Percentiles rank a stretch among this genome's conserved stretches.
Conservation (phyloP, 2,329 filamentous ascomycete species). For the Curvularia spicifera region DNA sequence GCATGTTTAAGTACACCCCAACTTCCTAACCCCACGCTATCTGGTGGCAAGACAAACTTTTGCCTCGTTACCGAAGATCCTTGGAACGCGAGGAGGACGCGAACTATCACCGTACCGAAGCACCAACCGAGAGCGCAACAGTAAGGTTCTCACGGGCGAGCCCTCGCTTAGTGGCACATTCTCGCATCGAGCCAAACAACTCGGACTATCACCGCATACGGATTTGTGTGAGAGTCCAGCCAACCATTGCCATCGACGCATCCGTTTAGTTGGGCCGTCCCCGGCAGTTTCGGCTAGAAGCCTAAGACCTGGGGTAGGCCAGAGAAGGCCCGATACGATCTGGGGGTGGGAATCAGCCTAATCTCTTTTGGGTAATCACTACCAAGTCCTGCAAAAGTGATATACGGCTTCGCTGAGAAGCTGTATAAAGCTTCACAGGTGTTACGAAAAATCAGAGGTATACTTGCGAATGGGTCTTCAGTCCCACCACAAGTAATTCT, state of each 20-base stretch:
- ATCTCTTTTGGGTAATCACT: constrained; percentile 21
- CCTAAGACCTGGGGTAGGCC: constrained; percentile 29
- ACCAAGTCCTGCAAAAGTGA: constrained; percentile 20
- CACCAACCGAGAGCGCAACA: constrained; percentile 2
- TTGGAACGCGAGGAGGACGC: constrained; percentile 4
- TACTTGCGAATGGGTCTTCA: neutral
- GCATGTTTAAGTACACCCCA: constrained; percentile 31
- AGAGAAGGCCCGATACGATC: constrained; percentile 30
- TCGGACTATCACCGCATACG: constrained; percentile 8
- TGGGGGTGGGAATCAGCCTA: constrained; percentile 24
- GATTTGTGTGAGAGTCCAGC: constrained; percentile 6
- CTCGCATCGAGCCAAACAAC: constrained; percentile 31
- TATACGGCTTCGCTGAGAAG: constrained; percentile 1
- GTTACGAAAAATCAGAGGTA: constrained; percentile 3
- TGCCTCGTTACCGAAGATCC: constrained; percentile 3
- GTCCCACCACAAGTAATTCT: neutral
- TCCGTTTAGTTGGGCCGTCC: constrained; percentile 15
- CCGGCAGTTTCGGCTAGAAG: constrained; percentile 16
- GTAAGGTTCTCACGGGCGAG: neutral
- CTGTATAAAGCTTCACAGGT: constrained; percentile 35
- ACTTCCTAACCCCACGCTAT: constrained; percentile 15
- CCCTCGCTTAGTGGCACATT: constrained; percentile 23
- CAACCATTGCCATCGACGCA: constrained; percentile 23
- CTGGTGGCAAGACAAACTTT: constrained; percentile 16
- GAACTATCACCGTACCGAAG: constrained; percentile 9